Conservation (phyloP, 345 rosid genomes). For the Salix brachista region DNA sequence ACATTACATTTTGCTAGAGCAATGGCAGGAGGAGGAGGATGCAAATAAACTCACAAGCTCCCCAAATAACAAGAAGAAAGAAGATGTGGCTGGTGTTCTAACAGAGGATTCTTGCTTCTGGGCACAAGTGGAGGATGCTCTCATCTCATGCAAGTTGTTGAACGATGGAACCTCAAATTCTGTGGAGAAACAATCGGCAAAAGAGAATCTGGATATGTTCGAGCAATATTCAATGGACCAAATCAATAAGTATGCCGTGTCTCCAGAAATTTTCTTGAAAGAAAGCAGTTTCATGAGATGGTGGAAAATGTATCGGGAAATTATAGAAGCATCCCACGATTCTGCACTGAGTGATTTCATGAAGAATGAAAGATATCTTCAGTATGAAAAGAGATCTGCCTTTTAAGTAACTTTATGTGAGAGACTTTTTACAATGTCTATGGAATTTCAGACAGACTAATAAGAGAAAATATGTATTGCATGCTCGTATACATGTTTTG, state of each 20-base stretch:
- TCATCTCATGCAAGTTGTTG: constrained; percentile 20
- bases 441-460: too few relatives aligned
- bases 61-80: neutral
- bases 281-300: constrained; percentile 62
- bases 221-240: constrained; percentile 38
- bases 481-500: too few relatives aligned
- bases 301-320: constrained; percentile 47
- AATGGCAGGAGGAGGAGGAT: too few relatives aligned
- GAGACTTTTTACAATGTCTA: too few relatives aligned
- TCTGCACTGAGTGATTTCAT: constrained; percentile 43
- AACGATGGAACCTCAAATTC: constrained; percentile 3
- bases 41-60: too few relatives aligned
- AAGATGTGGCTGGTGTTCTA: constrained; percentile 25
- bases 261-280: constrained; percentile 61
- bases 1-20: too few relatives aligned
- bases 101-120: constrained; percentile 73
- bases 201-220: constrained; percentile 21
- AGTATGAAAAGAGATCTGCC: constrained; percentile 23
- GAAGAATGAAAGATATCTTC: constrained; percentile 23
- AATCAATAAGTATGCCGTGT: constrained; percentile 37
- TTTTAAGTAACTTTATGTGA: too few relatives aligned
- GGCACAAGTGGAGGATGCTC: constrained; percentile 72
- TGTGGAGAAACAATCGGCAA: constrained; percentile 2
- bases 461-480: too few relatives aligned
- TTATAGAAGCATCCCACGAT: constrained; percentile 10